Base-by-base conservation (phyloP, 2,329 filamentous ascomycete species). In the Furcasterigmium sp. region DNA sequence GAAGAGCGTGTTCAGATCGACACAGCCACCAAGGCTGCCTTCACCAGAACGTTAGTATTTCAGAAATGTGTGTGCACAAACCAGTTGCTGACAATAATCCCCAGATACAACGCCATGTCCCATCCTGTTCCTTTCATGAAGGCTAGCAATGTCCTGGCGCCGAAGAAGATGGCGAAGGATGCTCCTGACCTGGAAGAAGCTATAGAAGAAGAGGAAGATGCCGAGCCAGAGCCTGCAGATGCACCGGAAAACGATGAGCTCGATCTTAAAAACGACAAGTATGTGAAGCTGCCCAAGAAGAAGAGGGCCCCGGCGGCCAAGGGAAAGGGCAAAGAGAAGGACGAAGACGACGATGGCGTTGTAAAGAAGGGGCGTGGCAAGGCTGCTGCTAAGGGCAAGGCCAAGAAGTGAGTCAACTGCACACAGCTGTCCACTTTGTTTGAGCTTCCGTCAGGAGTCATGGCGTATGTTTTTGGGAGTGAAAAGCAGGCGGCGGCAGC, bases 51-150 rank as follows among this genome's bases (percentile, higher is more conserved):
- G 80, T 96, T 72, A 75, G 86, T 81, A 3, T 18, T 19, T 18
- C 29, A 29, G 11, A n/a, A 3, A 4, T 10, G 26, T 29, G 26
- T 29, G n/a, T 7, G 29, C 29, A 4, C 15, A 8, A 14, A 15
- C 17, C 30, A 15, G 17, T 8, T 18, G 21, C 39, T 41, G 28
- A 41, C 30, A 2, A 11, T n/a, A 50, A 47, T 9, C 8, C 14
- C 5, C 38, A 91, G 87, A 43, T 93, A 98, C 63, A 98, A 98
- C 54, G 67, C 76, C 46, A 85, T 50, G 67, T 84, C 83, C 15
- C 93, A 98, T 53, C 91, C 91, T 0, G 69, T 98, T 41, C 91
- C 93, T 2, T 98, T 96, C 67, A 95, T 97, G 82, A 97, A 96
- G 66, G 88, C 91, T 3, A 89, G 80, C 55, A 87, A 76, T 50